Base-by-base conservation (phyloP, 768 basidiomycete species). In the Tubosaeta sp. region DNA sequence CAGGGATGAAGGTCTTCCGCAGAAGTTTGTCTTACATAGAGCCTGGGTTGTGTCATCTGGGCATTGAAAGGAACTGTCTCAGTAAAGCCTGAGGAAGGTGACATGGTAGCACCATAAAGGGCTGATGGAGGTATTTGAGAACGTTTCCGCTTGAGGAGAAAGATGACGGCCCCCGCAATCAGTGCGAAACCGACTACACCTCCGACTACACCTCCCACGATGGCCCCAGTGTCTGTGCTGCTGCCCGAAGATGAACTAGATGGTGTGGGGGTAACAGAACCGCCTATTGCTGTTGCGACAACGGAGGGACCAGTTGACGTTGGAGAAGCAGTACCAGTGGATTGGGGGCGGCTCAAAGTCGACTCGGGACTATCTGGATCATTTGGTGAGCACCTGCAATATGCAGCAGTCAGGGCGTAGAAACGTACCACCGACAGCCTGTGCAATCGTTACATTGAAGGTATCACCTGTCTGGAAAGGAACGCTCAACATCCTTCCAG, bases 141-240 rank as follows among this genome's bases (percentile, higher is more conserved):
- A 32, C 69, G 68, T 17, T 59, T 64, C 34, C 56, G 69, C 35
- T 44, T 64, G 33, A 67, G 54, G 55, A 76, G 72, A 72, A 76
- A 83, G 48, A 75, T 59, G 6, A 67, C 38, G 6, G 59, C 55
- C 1, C 66, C 76, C 5, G 59, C 74, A 13, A 83, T 65, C 42
- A 77, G 55, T 11, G 72, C 76, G n/a, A 80, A 51, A n/a, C 65
- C 72, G 26, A 79, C 72, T 1, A 85, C 78, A n/a, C 85, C 84
- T 38, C 84, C 85, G 1, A 79, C 81, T 35, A 86, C 84, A 19
- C 80, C 81, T 2, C 83, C 83, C 2, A 78, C 74, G 35, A 86
- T 85, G 9, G 81, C 80, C 3, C 79, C 83, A 1, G 77, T 70
- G 57, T 80, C 69, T 16, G 57, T 50, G 13, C 8, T 48, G 19